phyloP scores from a whole-genome alignment of 805 yeast species.

The Saccharomycopsis sp. region DNA sequence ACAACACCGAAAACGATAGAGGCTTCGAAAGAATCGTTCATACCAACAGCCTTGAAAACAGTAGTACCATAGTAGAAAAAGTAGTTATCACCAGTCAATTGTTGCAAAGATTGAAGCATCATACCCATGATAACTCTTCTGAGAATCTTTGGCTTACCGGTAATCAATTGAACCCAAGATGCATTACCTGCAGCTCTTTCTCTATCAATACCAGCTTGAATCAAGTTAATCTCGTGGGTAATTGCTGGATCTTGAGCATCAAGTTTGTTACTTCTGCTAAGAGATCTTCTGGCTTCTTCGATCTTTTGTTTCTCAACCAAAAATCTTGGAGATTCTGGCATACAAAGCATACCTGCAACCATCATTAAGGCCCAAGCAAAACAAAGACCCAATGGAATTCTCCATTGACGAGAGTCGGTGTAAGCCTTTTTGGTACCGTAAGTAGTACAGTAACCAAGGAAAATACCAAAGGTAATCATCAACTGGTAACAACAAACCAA shows the following conservation, averaged over 20 bases:
- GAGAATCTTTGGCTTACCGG: constrained; percentile 56
- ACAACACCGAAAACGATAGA: constrained; percentile 49
- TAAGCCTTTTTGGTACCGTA: constrained; percentile 46
- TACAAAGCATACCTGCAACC: constrained; percentile 43
- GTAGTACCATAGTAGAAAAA: constrained; percentile 56
- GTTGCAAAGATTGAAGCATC: constrained; percentile 55
- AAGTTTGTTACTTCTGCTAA: constrained; percentile 54
- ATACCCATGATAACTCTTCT: constrained; percentile 44
- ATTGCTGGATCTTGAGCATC: constrained; percentile 48
- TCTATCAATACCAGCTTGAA: constrained; percentile 53
- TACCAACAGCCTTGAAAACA: constrained; percentile 38
- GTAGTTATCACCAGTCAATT: constrained; percentile 57
- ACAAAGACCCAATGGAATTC: constrained; percentile 53
- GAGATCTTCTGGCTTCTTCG: constrained; percentile 48
- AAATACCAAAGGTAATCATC: constrained; percentile 64
- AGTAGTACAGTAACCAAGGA: constrained; percentile 61
- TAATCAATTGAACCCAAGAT: constrained; percentile 54
- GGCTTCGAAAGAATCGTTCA: constrained; percentile 42
- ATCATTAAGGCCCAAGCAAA: constrained; percentile 32
- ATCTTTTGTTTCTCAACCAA: constrained; percentile 43
- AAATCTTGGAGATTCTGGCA: constrained; percentile 69
- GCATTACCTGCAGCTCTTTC: constrained; percentile 61
- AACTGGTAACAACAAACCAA: constrained; percentile 65
- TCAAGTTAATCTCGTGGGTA: constrained; percentile 44
- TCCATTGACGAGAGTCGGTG: constrained; percentile 53